These are phyloP conservation scores for Typha latifolia DNA, from an alignment of 176 grass and related monocot species.

Conservation along the genomic window DNA sequence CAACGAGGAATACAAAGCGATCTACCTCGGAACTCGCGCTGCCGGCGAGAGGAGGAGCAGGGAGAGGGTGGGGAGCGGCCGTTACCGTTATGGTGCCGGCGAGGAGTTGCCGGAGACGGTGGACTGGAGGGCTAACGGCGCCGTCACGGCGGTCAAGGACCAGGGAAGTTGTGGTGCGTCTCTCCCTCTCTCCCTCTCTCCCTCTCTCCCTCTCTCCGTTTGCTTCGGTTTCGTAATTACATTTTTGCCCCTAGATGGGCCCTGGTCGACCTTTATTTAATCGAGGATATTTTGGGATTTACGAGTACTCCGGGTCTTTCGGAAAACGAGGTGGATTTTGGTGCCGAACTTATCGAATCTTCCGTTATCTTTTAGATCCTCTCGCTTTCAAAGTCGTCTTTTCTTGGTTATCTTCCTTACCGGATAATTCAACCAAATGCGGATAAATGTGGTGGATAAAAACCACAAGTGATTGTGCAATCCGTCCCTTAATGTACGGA, in stretches of 20 bases:
- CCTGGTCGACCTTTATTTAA: not conserved
- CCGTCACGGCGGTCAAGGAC: constrained; percentile 63
- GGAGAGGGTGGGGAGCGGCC: not conserved
- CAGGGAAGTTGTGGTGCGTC: constrained; percentile 66
- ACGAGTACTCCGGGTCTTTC: not conserved
- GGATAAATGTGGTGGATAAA: no score
- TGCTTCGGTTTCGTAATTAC: not conserved
- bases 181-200: not conserved
- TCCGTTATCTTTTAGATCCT: not conserved
- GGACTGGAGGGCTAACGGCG: constrained; percentile 72
- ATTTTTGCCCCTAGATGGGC: not conserved
- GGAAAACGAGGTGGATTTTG: not conserved
- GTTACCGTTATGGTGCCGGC: constrained; percentile 5
- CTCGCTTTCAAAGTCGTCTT: not conserved
- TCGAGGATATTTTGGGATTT: not conserved
- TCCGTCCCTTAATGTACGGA: no score
- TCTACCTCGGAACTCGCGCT: constrained; percentile 28
- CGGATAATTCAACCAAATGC: no score
- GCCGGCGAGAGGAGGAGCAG: constrained; percentile 22
- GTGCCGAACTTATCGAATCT: not conserved
- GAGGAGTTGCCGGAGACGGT: constrained; percentile 39
- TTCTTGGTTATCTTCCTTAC: not conserved
- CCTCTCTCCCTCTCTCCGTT: no score
- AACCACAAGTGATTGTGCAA: no score
- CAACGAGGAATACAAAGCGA: constrained; percentile 52